Evolutionary conservation across 345 rosid genomes (phyloP).

Genomic region (Moricandia arvensis): DNA sequence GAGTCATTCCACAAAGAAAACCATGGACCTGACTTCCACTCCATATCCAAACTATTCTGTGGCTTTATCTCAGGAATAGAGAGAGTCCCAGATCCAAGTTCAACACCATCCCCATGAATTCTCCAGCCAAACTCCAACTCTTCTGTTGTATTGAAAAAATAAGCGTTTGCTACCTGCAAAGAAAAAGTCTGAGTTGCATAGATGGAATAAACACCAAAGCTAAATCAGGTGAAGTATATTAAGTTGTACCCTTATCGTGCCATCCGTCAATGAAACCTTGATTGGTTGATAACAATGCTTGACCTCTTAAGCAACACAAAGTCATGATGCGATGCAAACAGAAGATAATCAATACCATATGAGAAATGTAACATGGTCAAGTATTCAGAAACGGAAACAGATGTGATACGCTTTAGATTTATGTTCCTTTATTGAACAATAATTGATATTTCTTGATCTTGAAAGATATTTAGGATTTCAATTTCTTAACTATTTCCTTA

Average conservation of each 20-base stretch:
- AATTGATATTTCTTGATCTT: not conserved
- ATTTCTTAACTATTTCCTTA: not conserved
- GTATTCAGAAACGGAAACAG: not conserved
- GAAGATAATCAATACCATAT: constrained; percentile 15
- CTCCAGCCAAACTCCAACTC: constrained; percentile 73
- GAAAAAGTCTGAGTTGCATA: constrained; percentile 29
- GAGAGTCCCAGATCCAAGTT: constrained; percentile 71
- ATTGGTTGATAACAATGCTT: constrained; percentile 83
- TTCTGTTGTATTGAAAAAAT: constrained; percentile 69
- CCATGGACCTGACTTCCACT: constrained; percentile 86
- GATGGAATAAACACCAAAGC: not conserved
- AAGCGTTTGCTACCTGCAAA: constrained; percentile 68
- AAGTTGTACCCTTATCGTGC: constrained; percentile 52
- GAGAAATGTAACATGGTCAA: not conserved
- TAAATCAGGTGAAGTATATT: constrained; percentile 1
- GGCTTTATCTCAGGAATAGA: constrained; percentile 65
- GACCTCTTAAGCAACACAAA: constrained; percentile 65
- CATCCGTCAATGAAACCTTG: constrained; percentile 58
- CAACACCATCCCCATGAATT: constrained; percentile 64
- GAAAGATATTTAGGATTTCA: not conserved
- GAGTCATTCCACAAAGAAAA: constrained; percentile 64
- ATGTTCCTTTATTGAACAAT: not conserved
- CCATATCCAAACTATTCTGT: constrained; percentile 61
- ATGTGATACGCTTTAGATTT: not conserved
- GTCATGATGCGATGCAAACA: constrained; percentile 25